Base-by-base conservation (phyloP, 208 protist genomes). In the Angomonas desouzai region DNA sequence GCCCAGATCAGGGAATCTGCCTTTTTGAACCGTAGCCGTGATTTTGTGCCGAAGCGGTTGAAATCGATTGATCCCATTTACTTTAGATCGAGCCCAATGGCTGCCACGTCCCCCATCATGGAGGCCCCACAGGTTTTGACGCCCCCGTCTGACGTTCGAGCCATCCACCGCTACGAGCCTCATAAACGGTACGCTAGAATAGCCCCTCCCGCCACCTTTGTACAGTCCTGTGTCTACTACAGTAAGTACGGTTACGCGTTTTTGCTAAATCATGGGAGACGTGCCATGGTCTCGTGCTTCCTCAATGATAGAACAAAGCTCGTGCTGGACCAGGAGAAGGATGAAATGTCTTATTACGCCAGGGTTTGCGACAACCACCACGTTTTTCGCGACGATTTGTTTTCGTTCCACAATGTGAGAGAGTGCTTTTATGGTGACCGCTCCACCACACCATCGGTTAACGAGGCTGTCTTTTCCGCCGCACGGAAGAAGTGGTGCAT, bases 261-360 rank as follows among this genome's bases (percentile, higher is more conserved):
- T 64, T 66, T 80, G 43, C 29, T 64, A 1, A 30, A 60, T 32
- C 34, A 56, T 36, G 7, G 48, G 48, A 67, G 68, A 7, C 66
- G 59, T 27, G 58, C 60, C 13, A 55, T 67, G 30, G 57, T 70
- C 29, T 48, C 45, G 28, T 62, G 76, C 32, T 68, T 83, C 62
- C 65, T 87, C 23, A 87, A 87, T 58, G 81, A 87, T 68, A 68
- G 72, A 45, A 81, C 81, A 1, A 87, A 87, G 45, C 53, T 87
- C 18, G 48, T 83, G 2, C n/a, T 51, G 10, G 20, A 51, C 20
- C 18, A 51, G 45, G 18, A 51, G 6, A 51, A 51, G 45, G 45
- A 51, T 23, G 45, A 51, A 16, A 27, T 51, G 45, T 23, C 6
- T 13, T 51, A 51, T 23, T 51, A 51, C 20, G 45, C 45, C 6